Conservation (phyloP, 2,329 filamentous ascomycete genomes). For the Colletotrichum simmondsii region DNA sequence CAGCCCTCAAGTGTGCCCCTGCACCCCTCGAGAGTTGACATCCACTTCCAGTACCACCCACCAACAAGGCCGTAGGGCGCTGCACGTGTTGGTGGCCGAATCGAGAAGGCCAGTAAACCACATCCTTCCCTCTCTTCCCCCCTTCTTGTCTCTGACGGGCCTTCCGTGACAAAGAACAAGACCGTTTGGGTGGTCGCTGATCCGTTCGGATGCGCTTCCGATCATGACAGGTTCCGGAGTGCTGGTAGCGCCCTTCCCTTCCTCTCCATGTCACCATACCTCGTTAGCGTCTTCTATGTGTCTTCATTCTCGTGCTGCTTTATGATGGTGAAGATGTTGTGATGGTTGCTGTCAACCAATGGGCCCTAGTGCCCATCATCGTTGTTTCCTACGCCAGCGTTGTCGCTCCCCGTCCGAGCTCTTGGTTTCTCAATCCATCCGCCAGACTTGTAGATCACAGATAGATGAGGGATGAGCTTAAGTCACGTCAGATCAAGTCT, state of each 20-base stretch:
- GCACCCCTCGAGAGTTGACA: background rate
- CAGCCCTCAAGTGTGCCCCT: background rate
- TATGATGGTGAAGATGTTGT: background rate
- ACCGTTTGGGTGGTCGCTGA: background rate
- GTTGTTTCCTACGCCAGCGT: background rate
- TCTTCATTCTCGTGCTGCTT: background rate
- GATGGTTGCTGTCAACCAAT: background rate
- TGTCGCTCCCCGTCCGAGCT: background rate
- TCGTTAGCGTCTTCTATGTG: no score
- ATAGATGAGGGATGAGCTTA: background rate
- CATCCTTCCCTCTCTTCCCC: background rate
- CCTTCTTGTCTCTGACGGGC: background rate
- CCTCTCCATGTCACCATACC: background rate
- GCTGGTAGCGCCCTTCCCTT: background rate
- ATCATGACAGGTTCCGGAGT: background rate
- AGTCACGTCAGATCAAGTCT: background rate
- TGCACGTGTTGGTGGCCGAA: constrained; percentile 13
- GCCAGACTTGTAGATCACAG: background rate
- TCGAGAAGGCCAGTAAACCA: background rate
- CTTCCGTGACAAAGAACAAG: background rate
- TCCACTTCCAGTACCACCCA: background rate
- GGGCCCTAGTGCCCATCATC: background rate
- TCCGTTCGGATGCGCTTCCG: background rate
- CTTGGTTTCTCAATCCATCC: background rate
- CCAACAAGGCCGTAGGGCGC: background rate